phyloP scores from a whole-genome alignment of 345 rosid species.

The Kernera saxatilis region DNA sequence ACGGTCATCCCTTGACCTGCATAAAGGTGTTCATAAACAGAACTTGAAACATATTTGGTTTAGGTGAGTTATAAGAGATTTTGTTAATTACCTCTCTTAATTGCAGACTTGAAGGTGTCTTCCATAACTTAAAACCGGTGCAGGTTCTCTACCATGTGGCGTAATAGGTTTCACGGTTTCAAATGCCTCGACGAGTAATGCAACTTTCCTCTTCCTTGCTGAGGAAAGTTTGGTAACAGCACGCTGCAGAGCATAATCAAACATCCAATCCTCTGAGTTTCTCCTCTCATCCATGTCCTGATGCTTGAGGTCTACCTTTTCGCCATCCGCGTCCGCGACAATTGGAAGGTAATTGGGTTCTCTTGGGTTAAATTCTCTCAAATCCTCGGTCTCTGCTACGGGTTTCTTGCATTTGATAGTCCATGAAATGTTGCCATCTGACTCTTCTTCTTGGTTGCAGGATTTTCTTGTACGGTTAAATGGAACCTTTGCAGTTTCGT shows the following conservation, averaged over 20 bases:
- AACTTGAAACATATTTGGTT: not conserved
- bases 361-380: constrained; percentile 56
- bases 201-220: constrained; percentile 77
- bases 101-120: constrained; percentile 70
- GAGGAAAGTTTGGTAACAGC: constrained; percentile 73
- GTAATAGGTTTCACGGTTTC: constrained; percentile 61
- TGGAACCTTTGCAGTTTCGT: not conserved
- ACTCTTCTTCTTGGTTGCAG: constrained; percentile 30
- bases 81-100: constrained; percentile 30
- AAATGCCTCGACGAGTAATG: constrained; percentile 89
- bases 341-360: constrained; percentile 76
- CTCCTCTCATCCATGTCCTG: constrained; percentile 64
- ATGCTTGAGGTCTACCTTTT: constrained; percentile 76
- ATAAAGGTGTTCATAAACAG: not conserved
- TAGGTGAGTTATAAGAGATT: not conserved
- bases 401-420: constrained; percentile 32
- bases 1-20: constrained; percentile 9
- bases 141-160: constrained; percentile 35
- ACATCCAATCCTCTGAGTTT: constrained; percentile 91
- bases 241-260: constrained; percentile 74
- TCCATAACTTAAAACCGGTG: constrained; percentile 40
- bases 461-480: constrained; percentile 18
- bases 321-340: constrained; percentile 51
- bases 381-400: constrained; percentile 31
- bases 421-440: constrained; percentile 34